Evolutionary conservation across 192 early-diverging fungal species (phyloP), one percentile per base, ranked within the genome.

Genomic region (Spizellomyces punctatus): DNA sequence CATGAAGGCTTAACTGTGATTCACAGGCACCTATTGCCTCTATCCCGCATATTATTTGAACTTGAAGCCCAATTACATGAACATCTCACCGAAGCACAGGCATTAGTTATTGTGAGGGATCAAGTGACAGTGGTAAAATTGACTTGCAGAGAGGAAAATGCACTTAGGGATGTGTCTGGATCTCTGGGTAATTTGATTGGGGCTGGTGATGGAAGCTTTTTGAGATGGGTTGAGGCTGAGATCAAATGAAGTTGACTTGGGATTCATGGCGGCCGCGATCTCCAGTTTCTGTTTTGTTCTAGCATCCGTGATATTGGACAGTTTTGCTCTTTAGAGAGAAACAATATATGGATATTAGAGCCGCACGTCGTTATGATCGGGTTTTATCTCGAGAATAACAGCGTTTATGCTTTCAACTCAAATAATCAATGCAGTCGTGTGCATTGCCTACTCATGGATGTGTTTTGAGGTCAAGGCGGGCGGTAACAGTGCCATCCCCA

Each of bases 41-140:
- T 65, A 14, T 65, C 64, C 16, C 45, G 45, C 10, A 50, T 50
- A n/a, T 16, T 65, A 16, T 48, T 52, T 47, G 48, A 45, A 50
- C 12, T 47, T 12, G 64, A 65, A 48, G n/a, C 46, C n/a, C 8
- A 47, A 6, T 16, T 65, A 12, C 16, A 27, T 7, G 12, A 6
- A 46, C 64, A n/a, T n/a, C 12, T 65, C 12, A 58, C 64, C 5
- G 46, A 22, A 41, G 64, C 45, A 27, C 64, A 65, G 49, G 64
- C 64, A n/a, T 45, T 65, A 17, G 45, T 65, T 7, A 14, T 65
- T 12, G 64, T 65, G 4, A 47, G 14, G 41, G 64, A 65, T 50
- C 64, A 65, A 47, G 64, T 65, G 5, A 50, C 64, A n/a, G 17
- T 65, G 16, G 12, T 22, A 19, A 14, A 22, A 12, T 14, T 61